Percentiles rank a stretch among this genome's conserved stretches.
These are phyloP conservation scores for Rutstroemia sp. DNA, from an alignment of 2,329 filamentous ascomycete genomes.

Conservation along the genomic window DNA sequence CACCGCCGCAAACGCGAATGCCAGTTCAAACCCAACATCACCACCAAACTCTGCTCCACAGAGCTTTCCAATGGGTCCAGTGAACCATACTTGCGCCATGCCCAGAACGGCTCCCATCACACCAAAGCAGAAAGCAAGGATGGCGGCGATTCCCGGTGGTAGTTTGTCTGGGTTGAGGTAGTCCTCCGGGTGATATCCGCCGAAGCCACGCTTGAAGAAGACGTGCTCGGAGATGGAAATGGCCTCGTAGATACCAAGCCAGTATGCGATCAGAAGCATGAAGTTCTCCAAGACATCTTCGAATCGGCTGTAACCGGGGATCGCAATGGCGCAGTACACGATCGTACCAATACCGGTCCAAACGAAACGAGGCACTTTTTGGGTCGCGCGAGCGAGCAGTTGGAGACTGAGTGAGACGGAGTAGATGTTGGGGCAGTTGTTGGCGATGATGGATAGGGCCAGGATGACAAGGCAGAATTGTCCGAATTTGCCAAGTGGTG, in stretches of 20 bases:
- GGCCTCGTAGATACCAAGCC: slow-evolving; percentile 66
- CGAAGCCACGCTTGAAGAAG: slow-evolving; percentile 55
- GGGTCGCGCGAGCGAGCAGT: slow-evolving; percentile 50
- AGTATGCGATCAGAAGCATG: slow-evolving; percentile 64
- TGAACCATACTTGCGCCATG: slow-evolving; percentile 64
- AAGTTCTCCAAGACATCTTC: slow-evolving; percentile 60
- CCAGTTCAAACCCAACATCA: slow-evolving; percentile 59
- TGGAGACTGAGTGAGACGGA: slow-evolving; percentile 61
- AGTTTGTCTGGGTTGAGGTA: slow-evolving; percentile 52
- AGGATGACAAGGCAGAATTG: slow-evolving; percentile 64
- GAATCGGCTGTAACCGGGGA: slow-evolving; percentile 62
- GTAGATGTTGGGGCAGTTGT: slow-evolving; percentile 69
- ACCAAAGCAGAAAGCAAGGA: slow-evolving; percentile 56
- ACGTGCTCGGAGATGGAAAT: slow-evolving; percentile 39
- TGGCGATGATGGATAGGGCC: slow-evolving; percentile 59
- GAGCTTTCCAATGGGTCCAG: slow-evolving; percentile 55
- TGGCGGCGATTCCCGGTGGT: slow-evolving; percentile 56
- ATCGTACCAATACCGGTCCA: slow-evolving; percentile 57
- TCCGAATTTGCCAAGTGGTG: slow-evolving; percentile 59
- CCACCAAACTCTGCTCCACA: slow-evolving; percentile 35
- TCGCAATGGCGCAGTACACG: slow-evolving; percentile 60
- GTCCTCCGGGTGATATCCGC: slow-evolving; percentile 49
- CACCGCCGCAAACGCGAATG: slow-evolving; percentile 50
- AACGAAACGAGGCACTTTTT: slow-evolving; percentile 57
- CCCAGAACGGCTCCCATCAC: slow-evolving; percentile 59